Conservation (phyloP, 2,329 filamentous ascomycete species). For the Pseudogymnoascus sp. region DNA sequence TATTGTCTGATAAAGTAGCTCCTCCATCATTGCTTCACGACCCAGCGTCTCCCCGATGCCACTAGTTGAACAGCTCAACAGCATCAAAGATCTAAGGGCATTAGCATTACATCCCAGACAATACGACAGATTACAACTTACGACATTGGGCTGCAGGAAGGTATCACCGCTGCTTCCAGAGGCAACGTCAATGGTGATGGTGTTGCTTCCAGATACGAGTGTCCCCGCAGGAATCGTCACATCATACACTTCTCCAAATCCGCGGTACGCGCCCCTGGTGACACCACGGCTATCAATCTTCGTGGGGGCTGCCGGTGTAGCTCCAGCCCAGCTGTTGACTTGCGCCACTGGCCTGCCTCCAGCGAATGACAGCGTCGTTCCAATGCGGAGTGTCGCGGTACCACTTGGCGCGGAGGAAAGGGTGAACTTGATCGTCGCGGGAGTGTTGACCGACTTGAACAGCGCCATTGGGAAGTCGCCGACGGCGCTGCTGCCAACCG, state of each 20-base stretch:
- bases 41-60: neutral
- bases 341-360: slow-evolving; percentile 48
- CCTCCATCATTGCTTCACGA: neutral
- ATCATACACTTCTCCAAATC: slow-evolving; percentile 56
- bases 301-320: slow-evolving; percentile 44
- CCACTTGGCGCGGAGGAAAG: slow-evolving; percentile 41
- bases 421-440: slow-evolving; percentile 52
- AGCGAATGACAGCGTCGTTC: slow-evolving; percentile 55
- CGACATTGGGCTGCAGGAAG: slow-evolving; percentile 51
- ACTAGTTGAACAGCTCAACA: slow-evolving; percentile 1
- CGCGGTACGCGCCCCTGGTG: slow-evolving; percentile 57
- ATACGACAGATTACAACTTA: slow-evolving; percentile 22
- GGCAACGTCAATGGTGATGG: slow-evolving; percentile 50
- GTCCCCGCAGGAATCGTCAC: slow-evolving; percentile 51
- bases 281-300: slow-evolving; percentile 59
- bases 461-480: slow-evolving; percentile 58
- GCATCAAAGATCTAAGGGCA: neutral
- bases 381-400: slow-evolving; percentile 52
- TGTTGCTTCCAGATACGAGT: slow-evolving; percentile 52
- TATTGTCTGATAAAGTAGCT: neutral
- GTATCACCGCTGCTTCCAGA: slow-evolving; percentile 49
- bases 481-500: slow-evolving; percentile 45
- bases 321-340: slow-evolving; percentile 47
- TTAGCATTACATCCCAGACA: neutral
- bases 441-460: slow-evolving; percentile 52